Conservation (phyloP, 805 yeast genomes). For the Metschnikowia shivogae region DNA sequence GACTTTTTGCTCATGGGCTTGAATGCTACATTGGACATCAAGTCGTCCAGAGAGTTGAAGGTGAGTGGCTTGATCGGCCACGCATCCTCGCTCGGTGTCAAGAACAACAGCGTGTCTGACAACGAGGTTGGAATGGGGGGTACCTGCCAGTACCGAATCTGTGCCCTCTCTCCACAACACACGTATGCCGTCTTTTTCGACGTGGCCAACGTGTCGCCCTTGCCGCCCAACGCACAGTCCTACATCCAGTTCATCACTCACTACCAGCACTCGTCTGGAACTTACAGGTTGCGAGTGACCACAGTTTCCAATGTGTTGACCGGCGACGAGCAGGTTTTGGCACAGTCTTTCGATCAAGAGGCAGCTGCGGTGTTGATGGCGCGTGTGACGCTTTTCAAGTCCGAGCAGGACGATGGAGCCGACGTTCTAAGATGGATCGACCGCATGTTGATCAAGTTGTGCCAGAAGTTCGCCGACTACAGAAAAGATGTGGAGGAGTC, state of each 20-base stretch:
- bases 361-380: constrained; percentile 96
- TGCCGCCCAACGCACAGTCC: constrained; percentile 45
- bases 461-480: constrained; percentile 92
- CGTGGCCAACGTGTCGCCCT: constrained; percentile 47
- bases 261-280: constrained; percentile 94
- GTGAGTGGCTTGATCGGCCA: constrained; percentile 93
- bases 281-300: constrained; percentile 84
- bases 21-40: constrained; percentile 83
- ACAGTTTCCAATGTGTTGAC: constrained; percentile 63
- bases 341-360: constrained; percentile 90
- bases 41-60: constrained; percentile 83
- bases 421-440: constrained; percentile 95
- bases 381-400: constrained; percentile 81
- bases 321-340: constrained; percentile 43
- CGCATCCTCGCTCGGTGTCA: constrained; percentile 68
- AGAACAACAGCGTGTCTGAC: constrained; percentile 77
- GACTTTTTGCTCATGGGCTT: constrained; percentile 87
- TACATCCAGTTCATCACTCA: constrained; percentile 83
- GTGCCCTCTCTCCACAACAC: constrained; percentile 81
- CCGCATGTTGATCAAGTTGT: constrained; percentile 80
- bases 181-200: constrained; percentile 90
- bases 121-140: constrained; percentile 93
- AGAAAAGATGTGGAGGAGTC: constrained; percentile 79
- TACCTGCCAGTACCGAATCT: constrained; percentile 82
- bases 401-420: constrained; percentile 77